These are phyloP conservation scores for Claviceps paspali DNA, from an alignment of 2,329 filamentous ascomycete genomes.

Conservation along the genomic window DNA sequence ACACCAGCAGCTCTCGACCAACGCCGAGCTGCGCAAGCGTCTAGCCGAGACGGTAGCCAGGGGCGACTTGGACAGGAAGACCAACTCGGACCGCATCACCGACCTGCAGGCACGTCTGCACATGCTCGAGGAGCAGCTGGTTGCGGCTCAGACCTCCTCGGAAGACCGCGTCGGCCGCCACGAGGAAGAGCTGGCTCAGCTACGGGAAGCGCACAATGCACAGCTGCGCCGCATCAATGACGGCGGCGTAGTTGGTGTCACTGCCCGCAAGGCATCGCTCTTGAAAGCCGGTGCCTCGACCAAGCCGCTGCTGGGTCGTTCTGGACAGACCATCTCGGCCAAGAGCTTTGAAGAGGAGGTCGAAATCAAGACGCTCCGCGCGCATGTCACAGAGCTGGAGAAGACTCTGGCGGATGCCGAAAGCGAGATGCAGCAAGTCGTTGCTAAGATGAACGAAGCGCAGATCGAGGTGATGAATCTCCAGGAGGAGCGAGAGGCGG, in stretches of 20 bases:
- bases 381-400: slow-evolving; percentile 72
- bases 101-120: slow-evolving; percentile 70
- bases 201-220: slow-evolving; percentile 62
- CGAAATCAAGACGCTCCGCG: slow-evolving; percentile 60
- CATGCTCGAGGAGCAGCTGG: slow-evolving; percentile 67
- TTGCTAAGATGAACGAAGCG: slow-evolving; percentile 62
- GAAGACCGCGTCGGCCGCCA: slow-evolving; percentile 73
- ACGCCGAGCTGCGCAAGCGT: slow-evolving; percentile 58
- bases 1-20: slow-evolving; percentile 63
- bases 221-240: slow-evolving; percentile 63
- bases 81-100: slow-evolving; percentile 69
- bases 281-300: slow-evolving; percentile 16
- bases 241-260: slow-evolving; percentile 16
- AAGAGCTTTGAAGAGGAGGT: slow-evolving; percentile 58
- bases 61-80: slow-evolving; percentile 69
- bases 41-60: slow-evolving; percentile 66
- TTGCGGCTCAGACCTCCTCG: slow-evolving; percentile 68
- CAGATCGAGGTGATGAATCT: slow-evolving; percentile 74
- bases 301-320: slow-evolving; percentile 20
- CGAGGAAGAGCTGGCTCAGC: slow-evolving; percentile 64
- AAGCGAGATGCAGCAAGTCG: slow-evolving; percentile 68
- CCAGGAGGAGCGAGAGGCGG: slow-evolving; percentile 59
- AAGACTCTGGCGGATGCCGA: slow-evolving; percentile 46
- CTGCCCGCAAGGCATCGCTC: slow-evolving; percentile 17
- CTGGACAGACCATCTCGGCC: slow-evolving; percentile 36